These are phyloP conservation scores for Aureobasidium namibiae DNA, from an alignment of 2,329 filamentous ascomycete species.

Conservation along the genomic window DNA sequence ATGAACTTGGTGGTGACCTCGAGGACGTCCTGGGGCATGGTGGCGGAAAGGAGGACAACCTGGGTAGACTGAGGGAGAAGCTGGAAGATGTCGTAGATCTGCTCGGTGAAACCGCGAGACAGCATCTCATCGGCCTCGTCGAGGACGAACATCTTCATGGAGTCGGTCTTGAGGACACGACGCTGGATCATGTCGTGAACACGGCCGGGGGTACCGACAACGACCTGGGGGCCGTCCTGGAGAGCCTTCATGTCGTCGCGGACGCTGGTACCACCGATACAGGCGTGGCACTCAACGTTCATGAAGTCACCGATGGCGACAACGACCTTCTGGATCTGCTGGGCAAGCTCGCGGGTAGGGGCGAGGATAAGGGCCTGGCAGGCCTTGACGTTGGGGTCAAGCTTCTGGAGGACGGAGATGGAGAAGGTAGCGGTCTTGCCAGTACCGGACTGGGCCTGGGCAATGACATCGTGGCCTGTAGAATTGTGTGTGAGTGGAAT, in stretches of 20 bases:
- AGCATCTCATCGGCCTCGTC: constrained; percentile 99
- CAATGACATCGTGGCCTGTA: constrained; percentile 93
- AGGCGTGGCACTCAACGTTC: constrained; percentile 98
- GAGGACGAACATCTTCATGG: constrained; percentile 99
- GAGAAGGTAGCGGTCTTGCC: constrained; percentile 99
- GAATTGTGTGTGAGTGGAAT: not conserved
- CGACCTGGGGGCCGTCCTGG: constrained; percentile 89
- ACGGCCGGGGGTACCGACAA: constrained; percentile 96
- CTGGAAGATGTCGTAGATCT: constrained; percentile 99
- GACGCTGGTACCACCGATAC: constrained; percentile 96
- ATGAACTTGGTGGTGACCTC: constrained; percentile 99
- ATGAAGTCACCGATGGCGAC: constrained; percentile 99
- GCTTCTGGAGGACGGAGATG: constrained; percentile 97
- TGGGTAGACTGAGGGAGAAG: constrained; percentile 96
- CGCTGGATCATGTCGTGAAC: constrained; percentile 99
- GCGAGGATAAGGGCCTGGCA: constrained; percentile 97
- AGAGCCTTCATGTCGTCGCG: constrained; percentile 98
- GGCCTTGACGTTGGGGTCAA: constrained; percentile 88
- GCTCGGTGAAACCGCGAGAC: constrained; percentile 98
- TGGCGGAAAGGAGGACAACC: constrained; percentile 95
- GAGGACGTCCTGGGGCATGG: constrained; percentile 97
- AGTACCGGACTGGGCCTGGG: constrained; percentile 98
- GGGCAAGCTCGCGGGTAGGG: constrained; percentile 94
- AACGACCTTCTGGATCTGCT: constrained; percentile 99
- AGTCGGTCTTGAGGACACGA: constrained; percentile 90